Percentiles rank a stretch among this genome's conserved stretches.
Conservation (phyloP, 2,329 filamentous ascomycete species). For the Colletotrichum camelliae region DNA sequence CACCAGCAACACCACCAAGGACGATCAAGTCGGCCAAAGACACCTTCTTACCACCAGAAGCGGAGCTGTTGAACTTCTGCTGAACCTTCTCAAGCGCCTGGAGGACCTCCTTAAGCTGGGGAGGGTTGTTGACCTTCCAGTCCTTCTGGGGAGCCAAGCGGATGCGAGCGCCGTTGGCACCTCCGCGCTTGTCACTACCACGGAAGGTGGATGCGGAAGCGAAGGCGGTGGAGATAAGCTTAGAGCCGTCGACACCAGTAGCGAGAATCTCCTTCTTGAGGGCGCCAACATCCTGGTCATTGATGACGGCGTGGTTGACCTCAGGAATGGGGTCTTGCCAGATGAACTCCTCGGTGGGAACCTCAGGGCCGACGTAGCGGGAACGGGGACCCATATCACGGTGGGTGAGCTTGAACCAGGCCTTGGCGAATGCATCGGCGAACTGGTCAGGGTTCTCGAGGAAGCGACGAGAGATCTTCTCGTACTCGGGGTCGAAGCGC, state of each 20-base stretch:
- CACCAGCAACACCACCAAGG: conserved; percentile 69
- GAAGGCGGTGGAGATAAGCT: conserved; percentile 72
- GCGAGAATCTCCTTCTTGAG: conserved; percentile 74
- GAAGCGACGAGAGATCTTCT: conserved; percentile 79
- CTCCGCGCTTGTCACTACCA: conserved; percentile 79
- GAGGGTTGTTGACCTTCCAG: conserved; percentile 78
- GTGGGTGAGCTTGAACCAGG: conserved; percentile 86
- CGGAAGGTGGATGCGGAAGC: conserved; percentile 76
- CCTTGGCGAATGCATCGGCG: conserved; percentile 71
- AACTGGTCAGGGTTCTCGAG: conserved; percentile 72
- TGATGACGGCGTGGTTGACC: conserved; percentile 64
- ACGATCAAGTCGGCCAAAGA: conserved; percentile 81
- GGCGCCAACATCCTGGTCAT: conserved; percentile 62
- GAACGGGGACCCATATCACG: conserved; percentile 77
- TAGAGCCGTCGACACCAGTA: conserved; percentile 60
- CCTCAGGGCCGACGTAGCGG: conserved; percentile 77
- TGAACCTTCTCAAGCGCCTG: conserved; percentile 67
- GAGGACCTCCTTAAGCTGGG: conserved; percentile 67
- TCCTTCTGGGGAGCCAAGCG: conserved; percentile 73
- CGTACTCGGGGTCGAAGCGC: conserved; percentile 73
- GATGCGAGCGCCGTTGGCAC: conserved; percentile 81
- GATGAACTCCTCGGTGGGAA: conserved; percentile 70
- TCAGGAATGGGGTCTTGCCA: conserved; percentile 80
- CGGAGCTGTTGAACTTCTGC: conserved; percentile 70
- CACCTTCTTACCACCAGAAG: conserved; percentile 71